A percentile compares a stretch with the other conserved stretches of the same genome.
Evolutionary conservation across 2,329 filamentous ascomycete species (phyloP).

Genomic region (Eutypa lata): DNA sequence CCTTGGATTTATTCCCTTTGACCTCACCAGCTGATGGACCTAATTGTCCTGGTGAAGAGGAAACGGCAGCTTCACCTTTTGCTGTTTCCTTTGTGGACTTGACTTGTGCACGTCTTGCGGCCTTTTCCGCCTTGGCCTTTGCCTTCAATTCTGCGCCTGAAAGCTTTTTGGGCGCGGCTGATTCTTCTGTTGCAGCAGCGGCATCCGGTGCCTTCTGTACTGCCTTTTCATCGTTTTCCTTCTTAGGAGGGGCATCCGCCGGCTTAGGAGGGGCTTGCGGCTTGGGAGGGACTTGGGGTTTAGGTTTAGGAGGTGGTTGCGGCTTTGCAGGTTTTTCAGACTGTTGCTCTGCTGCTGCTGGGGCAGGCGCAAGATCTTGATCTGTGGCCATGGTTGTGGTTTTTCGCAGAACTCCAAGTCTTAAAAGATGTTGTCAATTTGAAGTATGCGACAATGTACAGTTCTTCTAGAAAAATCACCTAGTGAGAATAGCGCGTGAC

Average conservation of each 20-base stretch:
- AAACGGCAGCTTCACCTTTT: constrained; percentile 33
- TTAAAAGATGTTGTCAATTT: neutral
- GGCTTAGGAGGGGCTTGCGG: neutral
- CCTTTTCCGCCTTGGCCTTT: constrained; percentile 86
- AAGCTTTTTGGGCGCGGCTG: constrained; percentile 48
- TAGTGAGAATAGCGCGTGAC: too few species aligned
- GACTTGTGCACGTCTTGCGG: constrained; percentile 72
- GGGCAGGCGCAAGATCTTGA: neutral
- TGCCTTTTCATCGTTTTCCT: constrained; percentile 11
- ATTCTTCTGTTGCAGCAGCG: constrained; percentile 4
- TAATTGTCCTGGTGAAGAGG: constrained; percentile 30
- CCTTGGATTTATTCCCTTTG: constrained; percentile 46
- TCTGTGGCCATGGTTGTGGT: neutral
- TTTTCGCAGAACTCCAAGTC: neutral
- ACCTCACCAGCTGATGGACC: constrained; percentile 36
- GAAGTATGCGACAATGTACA: too few species aligned
- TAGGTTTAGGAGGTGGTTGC: neutral
- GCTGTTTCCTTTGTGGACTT: constrained; percentile 53
- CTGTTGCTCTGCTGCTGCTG: neutral
- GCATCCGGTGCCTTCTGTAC: neutral
- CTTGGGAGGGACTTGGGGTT: neutral
- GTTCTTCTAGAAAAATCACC: too few species aligned
- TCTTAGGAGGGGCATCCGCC: neutral
- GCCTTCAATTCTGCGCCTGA: constrained; percentile 83
- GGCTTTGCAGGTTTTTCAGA: neutral